A percentile compares a stretch with the other conserved stretches of the same genome.
These are phyloP conservation scores for Pseudodiploospora longispora DNA, from an alignment of 2,329 filamentous ascomycete species.

Conservation along the genomic window DNA sequence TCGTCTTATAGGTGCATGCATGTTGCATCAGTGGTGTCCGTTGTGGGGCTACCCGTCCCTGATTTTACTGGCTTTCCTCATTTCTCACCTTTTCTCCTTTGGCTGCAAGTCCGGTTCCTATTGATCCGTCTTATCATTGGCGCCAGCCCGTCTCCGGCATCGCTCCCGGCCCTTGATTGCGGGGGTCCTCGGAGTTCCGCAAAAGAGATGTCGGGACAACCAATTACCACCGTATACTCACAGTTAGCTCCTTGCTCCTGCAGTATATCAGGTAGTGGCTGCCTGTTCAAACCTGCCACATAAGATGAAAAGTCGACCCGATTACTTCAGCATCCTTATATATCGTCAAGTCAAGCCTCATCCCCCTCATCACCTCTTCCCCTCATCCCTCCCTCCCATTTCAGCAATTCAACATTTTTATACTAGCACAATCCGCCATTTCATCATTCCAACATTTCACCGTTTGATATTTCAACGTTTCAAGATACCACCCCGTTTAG, in stretches of 20 bases:
- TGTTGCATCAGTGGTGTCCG: slow-evolving; percentile 4
- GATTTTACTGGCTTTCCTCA: slow-evolving; percentile 1
- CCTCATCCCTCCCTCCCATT: neutral
- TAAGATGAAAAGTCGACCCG: too few relatives aligned
- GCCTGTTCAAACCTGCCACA: too few relatives aligned
- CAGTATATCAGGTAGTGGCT: too few relatives aligned
- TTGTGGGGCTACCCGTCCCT: slow-evolving; percentile 5
- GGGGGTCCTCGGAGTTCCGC: neutral
- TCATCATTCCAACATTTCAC: too few relatives aligned
- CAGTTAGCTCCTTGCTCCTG: too few relatives aligned
- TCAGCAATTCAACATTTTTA: too few relatives aligned
- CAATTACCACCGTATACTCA: too few relatives aligned
- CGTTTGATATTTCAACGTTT: too few relatives aligned
- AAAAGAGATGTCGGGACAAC: too few relatives aligned
- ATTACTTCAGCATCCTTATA: too few relatives aligned
- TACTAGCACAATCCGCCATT: too few relatives aligned
- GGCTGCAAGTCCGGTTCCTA: neutral
- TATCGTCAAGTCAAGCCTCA: neutral
- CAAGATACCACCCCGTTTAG: too few relatives aligned
- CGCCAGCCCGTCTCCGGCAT: slow-evolving; percentile 4
- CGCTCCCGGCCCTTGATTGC: neutral
- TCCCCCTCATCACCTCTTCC: neutral
- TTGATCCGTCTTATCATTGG: slow-evolving; percentile 1
- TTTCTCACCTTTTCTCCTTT: neutral
- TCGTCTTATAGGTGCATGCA: neutral